Base-by-base conservation (phyloP, 2,329 filamentous ascomycete species). In the Sclerotinia minor region DNA sequence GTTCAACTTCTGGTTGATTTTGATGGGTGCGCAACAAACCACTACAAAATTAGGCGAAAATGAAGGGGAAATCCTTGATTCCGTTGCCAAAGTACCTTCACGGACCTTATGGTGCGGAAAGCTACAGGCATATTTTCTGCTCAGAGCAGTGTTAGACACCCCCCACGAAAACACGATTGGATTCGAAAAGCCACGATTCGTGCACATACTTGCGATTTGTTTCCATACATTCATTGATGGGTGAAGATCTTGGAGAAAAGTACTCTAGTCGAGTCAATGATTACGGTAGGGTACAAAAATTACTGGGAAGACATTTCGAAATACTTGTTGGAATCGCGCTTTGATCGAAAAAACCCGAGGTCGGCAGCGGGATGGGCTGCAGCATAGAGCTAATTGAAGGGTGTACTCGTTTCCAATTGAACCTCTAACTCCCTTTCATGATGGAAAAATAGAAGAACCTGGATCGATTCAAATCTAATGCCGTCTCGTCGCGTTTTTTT, bases 41-140 rank as follows among this genome's bases (percentile, higher is more conserved):
- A 49, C 13, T 2, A 21, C 24, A 53, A 45, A 38, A 24, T 49
- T 50, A 61, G 32, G 59, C 59, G 59, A 61, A 24, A 61, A 61
- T 61, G 59, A 61, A 61, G 59, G 59, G 59, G 59, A 24, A 50
- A 61, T 61, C 45, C 59, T 50, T 38, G 59, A n/a, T 50, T 13
- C 15, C 59, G 29, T 50, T 61, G 19, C 17, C 38, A 24, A 24
- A 35, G 26, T 26, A 60, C 26, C 57, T 47, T 44, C 26, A 60
- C 58, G 44, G 26, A 59, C 26, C 26, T 60, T n/a, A 17, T 24
- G 41, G 44, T 24, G 21, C 41, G 26, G 35, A 32, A 32, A 60
- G 7, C n/a, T 35, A 32, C 26, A 60, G 44, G 21, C 58, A 32
- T 24, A 17, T 24, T n/a, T 45, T 35, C 21, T 38, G 29, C 8